A percentile compares a stretch with the other conserved stretches of the same genome.
Conservation (phyloP, 371 early-diverging fungal genomes). For the Mucor indicus region DNA sequence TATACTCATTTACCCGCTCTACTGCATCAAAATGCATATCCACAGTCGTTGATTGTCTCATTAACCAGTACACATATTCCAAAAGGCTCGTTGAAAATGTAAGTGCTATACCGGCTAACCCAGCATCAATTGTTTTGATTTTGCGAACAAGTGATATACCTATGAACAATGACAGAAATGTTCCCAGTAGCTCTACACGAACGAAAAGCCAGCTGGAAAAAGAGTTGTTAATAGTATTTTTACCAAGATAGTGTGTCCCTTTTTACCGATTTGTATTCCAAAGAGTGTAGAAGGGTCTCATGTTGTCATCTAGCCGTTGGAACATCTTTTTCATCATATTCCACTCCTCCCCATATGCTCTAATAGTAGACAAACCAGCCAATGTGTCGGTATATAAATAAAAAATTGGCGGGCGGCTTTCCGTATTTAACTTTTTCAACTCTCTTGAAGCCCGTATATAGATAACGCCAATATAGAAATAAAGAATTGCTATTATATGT, state of each 20-base stretch:
- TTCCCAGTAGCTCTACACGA: slow-evolving; percentile 74
- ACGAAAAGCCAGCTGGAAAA: slow-evolving; percentile 39
- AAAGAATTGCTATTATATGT: slow-evolving; percentile 18
- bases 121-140: slow-evolving; percentile 58
- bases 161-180: slow-evolving; percentile 67
- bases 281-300: slow-evolving; percentile 75
- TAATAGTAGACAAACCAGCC: slow-evolving; percentile 49
- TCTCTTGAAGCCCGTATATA: slow-evolving; percentile 60
- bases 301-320: slow-evolving; percentile 58
- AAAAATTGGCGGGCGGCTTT: slow-evolving; percentile 50
- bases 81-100: slow-evolving; percentile 62
- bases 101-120: slow-evolving; percentile 78
- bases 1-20: slow-evolving; percentile 78
- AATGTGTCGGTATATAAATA: slow-evolving; percentile 56
- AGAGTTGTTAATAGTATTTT: not conserved
- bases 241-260: too few relatives aligned
- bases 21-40: slow-evolving; percentile 87
- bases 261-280: slow-evolving; percentile 86
- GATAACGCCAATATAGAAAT: slow-evolving; percentile 39
- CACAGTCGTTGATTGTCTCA: slow-evolving; percentile 74
- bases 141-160: slow-evolving; percentile 55
- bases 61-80: slow-evolving; percentile 73
- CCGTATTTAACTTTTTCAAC: slow-evolving; percentile 49
- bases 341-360: slow-evolving; percentile 49
- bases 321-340: slow-evolving; percentile 47